Percentiles rank a stretch among this genome's conserved stretches.
Conservation (phyloP, 2,329 filamentous ascomycete genomes). For the Mycosphaerelloides madeirae region DNA sequence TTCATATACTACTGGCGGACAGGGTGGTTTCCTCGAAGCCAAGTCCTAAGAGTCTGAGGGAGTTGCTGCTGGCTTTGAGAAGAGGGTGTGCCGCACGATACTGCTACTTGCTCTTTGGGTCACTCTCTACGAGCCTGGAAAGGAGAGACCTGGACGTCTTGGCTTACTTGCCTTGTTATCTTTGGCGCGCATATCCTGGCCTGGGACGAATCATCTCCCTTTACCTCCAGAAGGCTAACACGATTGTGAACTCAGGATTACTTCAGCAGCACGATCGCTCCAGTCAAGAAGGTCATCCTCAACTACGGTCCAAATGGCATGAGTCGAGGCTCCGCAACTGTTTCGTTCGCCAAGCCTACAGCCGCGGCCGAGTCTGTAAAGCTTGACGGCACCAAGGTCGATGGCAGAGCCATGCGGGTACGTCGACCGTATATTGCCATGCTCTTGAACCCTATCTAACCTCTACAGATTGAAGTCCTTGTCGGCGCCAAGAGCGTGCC, state of each 20-base stretch:
- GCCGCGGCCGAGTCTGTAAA: conserved; percentile 80
- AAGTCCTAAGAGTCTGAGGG: too few relatives aligned
- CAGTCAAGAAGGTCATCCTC: conserved; percentile 85
- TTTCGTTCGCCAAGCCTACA: conserved; percentile 76
- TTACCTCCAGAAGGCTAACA: conserved; percentile 55
- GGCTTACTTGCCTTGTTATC: neutral
- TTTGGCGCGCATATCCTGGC: conserved; percentile 1
- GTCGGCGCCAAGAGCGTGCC: conserved; percentile 62
- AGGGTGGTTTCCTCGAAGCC: too few relatives aligned
- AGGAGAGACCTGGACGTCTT: neutral
- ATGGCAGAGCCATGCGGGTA: conserved; percentile 87
- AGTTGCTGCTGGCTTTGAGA: too few relatives aligned
- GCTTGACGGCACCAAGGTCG: conserved; percentile 85
- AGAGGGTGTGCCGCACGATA: too few relatives aligned
- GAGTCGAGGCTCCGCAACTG: conserved; percentile 87
- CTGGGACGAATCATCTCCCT: neutral
- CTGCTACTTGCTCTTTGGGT: conserved; percentile 20
- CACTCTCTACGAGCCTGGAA: neutral
- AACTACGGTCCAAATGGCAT: conserved; percentile 88
- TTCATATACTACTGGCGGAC: too few relatives aligned
- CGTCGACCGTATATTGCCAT: conserved; percentile 21
- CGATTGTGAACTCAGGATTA: conserved; percentile 72
- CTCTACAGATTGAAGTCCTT: conserved; percentile 75
- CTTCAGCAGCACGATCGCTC: conserved; percentile 79
- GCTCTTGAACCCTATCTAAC: neutral